These are phyloP conservation scores for Didymella segeticola DNA, from an alignment of 2,329 filamentous ascomycete genomes.

Conservation along the genomic window DNA sequence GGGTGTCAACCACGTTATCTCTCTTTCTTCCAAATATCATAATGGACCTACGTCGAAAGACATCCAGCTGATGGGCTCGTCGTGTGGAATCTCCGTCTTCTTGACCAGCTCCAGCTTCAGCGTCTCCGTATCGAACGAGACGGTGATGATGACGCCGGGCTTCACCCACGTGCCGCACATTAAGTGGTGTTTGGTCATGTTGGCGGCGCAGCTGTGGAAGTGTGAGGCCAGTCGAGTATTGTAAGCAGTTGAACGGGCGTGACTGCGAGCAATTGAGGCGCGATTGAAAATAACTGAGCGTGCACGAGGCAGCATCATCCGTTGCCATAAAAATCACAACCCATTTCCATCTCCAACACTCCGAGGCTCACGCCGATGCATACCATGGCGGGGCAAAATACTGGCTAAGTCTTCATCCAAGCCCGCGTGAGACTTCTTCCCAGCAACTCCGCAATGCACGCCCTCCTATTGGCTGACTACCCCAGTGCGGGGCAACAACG, in stretches of 20 bases:
- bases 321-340: neutral
- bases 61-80: constrained; percentile 95
- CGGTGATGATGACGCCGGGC: constrained; percentile 87
- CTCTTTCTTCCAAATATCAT: too few relatives aligned
- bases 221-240: neutral
- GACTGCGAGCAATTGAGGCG: constrained; percentile 4
- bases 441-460: neutral
- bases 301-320: constrained; percentile 14
- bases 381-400: constrained; percentile 37
- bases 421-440: constrained; percentile 20
- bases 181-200: constrained; percentile 80
- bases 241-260: neutral
- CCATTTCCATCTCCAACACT: constrained; percentile 21
- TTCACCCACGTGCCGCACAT: constrained; percentile 94
- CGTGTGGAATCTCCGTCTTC: constrained; percentile 78
- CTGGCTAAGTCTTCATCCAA: constrained; percentile 38
- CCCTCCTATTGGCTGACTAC: constrained; percentile 64
- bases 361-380: constrained; percentile 9
- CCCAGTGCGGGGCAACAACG: constrained; percentile 30
- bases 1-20: constrained; percentile 25
- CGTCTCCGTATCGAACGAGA: constrained; percentile 84
- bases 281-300: constrained; percentile 3
- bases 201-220: constrained; percentile 13
- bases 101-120: constrained; percentile 77
- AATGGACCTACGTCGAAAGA: constrained; percentile 75